Conservation (phyloP, 2,329 filamentous ascomycete species). For the Trichophyton simii region DNA sequence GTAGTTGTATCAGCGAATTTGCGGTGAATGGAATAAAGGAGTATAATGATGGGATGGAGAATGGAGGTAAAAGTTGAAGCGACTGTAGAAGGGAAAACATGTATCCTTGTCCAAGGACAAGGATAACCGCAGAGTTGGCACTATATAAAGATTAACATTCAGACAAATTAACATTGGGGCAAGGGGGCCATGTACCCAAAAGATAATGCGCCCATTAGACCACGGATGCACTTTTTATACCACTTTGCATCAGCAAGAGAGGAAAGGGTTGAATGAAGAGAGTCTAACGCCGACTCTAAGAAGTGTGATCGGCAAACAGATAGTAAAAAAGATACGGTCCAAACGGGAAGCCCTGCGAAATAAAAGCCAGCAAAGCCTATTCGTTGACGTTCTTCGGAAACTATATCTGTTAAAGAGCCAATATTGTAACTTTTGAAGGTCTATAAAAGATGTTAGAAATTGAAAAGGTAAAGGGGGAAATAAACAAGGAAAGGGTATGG, state of each 20-base stretch:
- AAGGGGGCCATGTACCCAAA: slow-evolving; percentile 19
- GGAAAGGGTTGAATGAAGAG: slow-evolving; percentile 19
- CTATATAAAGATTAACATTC: slow-evolving; percentile 19
- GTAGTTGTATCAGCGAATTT: slow-evolving; percentile 25
- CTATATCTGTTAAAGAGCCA: slow-evolving; percentile 25
- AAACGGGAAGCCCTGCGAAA: slow-evolving; percentile 31
- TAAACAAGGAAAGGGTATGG: too few species aligned
- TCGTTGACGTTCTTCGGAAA: slow-evolving; percentile 25
- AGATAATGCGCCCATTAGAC: slow-evolving; percentile 19
- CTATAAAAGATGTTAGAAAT: slow-evolving; percentile 15
- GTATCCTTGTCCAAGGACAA: slow-evolving; percentile 30
- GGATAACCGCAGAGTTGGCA: slow-evolving; percentile 23
- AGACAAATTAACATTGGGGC: slow-evolving; percentile 6
- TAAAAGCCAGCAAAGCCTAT: slow-evolving; percentile 28
- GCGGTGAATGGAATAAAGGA: slow-evolving; percentile 28
- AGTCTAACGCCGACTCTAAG: slow-evolving; percentile 23
- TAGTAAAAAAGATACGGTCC: slow-evolving; percentile 26
- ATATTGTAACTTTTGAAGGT: slow-evolving; percentile 29
- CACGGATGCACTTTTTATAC: slow-evolving; percentile 18
- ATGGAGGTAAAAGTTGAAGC: slow-evolving; percentile 28
- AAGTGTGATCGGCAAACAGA: slow-evolving; percentile 29
- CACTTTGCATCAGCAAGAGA: slow-evolving; percentile 17
- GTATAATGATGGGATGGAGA: slow-evolving; percentile 21
- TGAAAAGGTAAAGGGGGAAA: neutral
- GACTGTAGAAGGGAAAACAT: slow-evolving; percentile 34